Percentiles rank a stretch among this genome's conserved stretches.
Evolutionary conservation across 2,329 filamentous ascomycete genomes (phyloP).

Genomic region (Fragosphaeria purpurea): DNA sequence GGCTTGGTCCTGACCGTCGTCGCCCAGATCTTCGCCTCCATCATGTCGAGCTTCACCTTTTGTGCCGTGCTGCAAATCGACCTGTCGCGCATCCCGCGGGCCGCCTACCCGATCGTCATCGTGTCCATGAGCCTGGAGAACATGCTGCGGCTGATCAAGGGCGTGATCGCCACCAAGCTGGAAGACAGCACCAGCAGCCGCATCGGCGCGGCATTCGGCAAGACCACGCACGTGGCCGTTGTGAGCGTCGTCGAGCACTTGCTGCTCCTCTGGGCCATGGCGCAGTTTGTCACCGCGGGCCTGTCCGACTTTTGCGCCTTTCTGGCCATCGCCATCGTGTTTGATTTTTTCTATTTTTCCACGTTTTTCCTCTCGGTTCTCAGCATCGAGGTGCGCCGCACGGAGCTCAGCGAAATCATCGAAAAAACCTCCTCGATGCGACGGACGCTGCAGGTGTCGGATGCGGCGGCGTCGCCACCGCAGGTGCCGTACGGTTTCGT

Average conservation of each 20-base stretch:
- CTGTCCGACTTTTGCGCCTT: constrained; percentile 63
- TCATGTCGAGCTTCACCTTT: constrained; percentile 70
- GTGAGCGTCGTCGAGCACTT: constrained; percentile 61
- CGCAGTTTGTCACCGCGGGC: constrained; percentile 56
- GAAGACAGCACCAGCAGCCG: constrained; percentile 58
- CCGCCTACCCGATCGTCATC: constrained; percentile 67
- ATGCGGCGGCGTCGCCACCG: neutral
- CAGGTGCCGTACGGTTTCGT: neutral
- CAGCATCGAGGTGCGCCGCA: constrained; percentile 66
- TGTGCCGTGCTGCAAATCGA: constrained; percentile 69
- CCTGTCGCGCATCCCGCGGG: constrained; percentile 62
- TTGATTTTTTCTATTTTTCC: constrained; percentile 69
- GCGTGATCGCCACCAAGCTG: constrained; percentile 60
- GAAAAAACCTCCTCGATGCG: constrained; percentile 42
- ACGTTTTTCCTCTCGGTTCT: constrained; percentile 74
- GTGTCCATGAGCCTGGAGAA: constrained; percentile 70
- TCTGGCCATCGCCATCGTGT: constrained; percentile 61
- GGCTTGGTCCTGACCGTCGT: constrained; percentile 63
- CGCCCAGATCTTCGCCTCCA: constrained; percentile 59
- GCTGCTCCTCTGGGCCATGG: constrained; percentile 54
- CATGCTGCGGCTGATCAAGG: constrained; percentile 68
- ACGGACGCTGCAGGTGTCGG: constrained; percentile 12
- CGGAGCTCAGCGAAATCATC: constrained; percentile 65
- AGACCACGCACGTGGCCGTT: constrained; percentile 60
- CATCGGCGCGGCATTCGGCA: constrained; percentile 63